Base-by-base conservation (phyloP, 805 yeast genomes). In the Starmerella bacillaris region DNA sequence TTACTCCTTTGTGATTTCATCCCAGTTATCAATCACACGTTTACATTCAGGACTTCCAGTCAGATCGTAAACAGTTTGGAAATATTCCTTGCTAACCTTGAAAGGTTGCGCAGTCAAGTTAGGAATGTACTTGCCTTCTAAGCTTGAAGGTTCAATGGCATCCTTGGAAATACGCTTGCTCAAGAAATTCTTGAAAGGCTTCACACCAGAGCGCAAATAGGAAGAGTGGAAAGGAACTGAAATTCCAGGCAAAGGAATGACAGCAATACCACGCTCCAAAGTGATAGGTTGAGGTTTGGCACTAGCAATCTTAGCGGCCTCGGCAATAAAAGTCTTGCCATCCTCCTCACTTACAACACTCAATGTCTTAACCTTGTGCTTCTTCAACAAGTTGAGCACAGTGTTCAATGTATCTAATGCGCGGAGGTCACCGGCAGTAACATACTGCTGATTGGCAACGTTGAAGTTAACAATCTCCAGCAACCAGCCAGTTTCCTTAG, bases 201-300 rank as follows among this genome's bases (percentile, higher is more conserved):
- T 86, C 41, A 89, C 99, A 63, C 99, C 99, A 38, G 89, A 79
- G 70, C 86, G 78, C 65, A 89, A 70, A 65, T 92, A 89, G n/a
- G 94, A 76, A 20, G 95, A 83, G 64, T 89, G 99, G 95, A 89
- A 89, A 44, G 99, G 99, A 56, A 89, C 99, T n/a, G 94, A 82
- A 48, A 89, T 89, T 51, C 98, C 98, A 68, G 78, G 83, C 60
- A 89, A 72, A 58, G 99, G 99, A 51, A 89, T 89, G 52, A 89
- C 86, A 28, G 99, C 96, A 51, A 80, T 86, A 18, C 99, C 99
- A 65, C 98, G 78, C 64, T 89, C 92, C 54, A 92, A 68, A 37
- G 83, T 92, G 57, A 89, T 80, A 50, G 98, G 98, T 65, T 86
- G 96, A 36, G 92, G 83, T 64, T 89, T 89, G 40, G 78, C 93